Evolutionary conservation across 1,139 yeast genomes (phyloP).

Genomic region (Arxiozyma bovina): DNA sequence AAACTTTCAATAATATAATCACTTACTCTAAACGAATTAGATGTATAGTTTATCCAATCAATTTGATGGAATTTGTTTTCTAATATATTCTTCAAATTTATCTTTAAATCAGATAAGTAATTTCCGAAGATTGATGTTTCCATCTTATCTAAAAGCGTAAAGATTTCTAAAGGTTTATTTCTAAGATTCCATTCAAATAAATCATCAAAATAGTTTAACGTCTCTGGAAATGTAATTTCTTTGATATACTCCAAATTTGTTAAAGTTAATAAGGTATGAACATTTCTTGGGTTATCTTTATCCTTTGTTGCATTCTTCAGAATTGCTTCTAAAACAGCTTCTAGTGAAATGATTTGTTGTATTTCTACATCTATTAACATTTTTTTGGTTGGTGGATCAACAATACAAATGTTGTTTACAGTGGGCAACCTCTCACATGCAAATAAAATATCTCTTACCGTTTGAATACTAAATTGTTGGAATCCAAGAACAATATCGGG

Average conservation of each 20-base stretch:
- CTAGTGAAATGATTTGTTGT: constrained; percentile 45
- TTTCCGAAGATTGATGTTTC: constrained; percentile 46
- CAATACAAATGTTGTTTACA: constrained; percentile 32
- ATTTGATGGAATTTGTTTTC: constrained; percentile 40
- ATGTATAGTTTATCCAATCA: constrained; percentile 37
- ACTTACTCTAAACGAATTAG: constrained; percentile 36
- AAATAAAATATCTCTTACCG: constrained; percentile 30
- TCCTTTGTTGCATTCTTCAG: constrained; percentile 38
- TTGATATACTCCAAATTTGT: constrained; percentile 46
- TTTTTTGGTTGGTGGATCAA: constrained; percentile 39
- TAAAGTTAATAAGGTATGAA: constrained; percentile 38
- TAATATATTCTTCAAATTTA: constrained; percentile 40
- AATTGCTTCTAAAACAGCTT: constrained; percentile 42
- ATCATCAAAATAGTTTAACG: constrained; percentile 41
- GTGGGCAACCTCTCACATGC: constrained; percentile 33
- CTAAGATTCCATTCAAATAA: constrained; percentile 39
- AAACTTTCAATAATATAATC: constrained; percentile 45
- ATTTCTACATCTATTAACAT: constrained; percentile 38
- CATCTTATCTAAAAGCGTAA: constrained; percentile 39
- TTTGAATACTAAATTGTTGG: constrained; percentile 35
- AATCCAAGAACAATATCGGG: constrained; percentile 38
- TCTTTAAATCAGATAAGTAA: constrained; percentile 43
- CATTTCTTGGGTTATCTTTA: constrained; percentile 32
- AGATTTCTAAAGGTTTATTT: constrained; percentile 36
- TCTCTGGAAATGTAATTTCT: constrained; percentile 38